Percentiles rank a stretch among this genome's conserved stretches.
Conservation (phyloP, 2,329 filamentous ascomycete genomes). For the Anisogramma anomala region DNA sequence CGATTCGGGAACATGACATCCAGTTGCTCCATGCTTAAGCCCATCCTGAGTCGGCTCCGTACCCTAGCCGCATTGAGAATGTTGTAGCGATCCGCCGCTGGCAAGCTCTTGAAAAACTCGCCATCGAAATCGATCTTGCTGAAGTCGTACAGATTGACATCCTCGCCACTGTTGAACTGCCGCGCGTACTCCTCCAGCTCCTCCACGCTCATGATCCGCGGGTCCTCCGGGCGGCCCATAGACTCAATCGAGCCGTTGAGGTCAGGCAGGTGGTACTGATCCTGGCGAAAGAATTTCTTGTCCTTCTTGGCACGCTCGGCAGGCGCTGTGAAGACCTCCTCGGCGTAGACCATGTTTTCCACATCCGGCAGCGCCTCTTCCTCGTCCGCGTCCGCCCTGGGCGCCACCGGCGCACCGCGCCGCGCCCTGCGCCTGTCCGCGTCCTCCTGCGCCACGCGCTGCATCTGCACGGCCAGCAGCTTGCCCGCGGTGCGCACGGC, state of each 20-base stretch:
- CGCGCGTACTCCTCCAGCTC: conserved; percentile 88
- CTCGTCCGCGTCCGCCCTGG: conserved; percentile 26
- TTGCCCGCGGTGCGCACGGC: conserved; percentile 84
- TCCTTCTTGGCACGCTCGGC: conserved; percentile 57
- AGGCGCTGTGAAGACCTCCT: conserved; percentile 73
- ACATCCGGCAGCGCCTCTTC: conserved; percentile 53
- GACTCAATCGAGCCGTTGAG: conserved; percentile 66
- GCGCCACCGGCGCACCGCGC: conserved; percentile 32
- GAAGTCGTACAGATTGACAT: conserved; percentile 88
- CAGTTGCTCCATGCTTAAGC: conserved; percentile 88
- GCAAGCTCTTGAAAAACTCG: conserved; percentile 86
- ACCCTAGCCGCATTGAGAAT: conserved; percentile 90
- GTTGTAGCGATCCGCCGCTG: conserved; percentile 85
- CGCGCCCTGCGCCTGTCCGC: conserved; percentile 50
- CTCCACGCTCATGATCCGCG: conserved; percentile 89
- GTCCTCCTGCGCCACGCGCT: conserved; percentile 78
- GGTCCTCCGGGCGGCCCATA: conserved; percentile 86
- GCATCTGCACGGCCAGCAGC: conserved; percentile 87
- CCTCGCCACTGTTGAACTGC: conserved; percentile 85
- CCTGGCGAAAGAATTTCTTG: conserved; percentile 77
- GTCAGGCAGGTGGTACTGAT: conserved; percentile 90
- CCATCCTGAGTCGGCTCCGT: conserved; percentile 83
- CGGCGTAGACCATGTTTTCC: conserved; percentile 71
- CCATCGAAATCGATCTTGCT: conserved; percentile 98
- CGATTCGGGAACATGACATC: conserved; percentile 95